Evolutionary conservation across 495 filamentous ascomycete genomes (phyloP).

Genomic region (Mycothermus thermophilus): DNA sequence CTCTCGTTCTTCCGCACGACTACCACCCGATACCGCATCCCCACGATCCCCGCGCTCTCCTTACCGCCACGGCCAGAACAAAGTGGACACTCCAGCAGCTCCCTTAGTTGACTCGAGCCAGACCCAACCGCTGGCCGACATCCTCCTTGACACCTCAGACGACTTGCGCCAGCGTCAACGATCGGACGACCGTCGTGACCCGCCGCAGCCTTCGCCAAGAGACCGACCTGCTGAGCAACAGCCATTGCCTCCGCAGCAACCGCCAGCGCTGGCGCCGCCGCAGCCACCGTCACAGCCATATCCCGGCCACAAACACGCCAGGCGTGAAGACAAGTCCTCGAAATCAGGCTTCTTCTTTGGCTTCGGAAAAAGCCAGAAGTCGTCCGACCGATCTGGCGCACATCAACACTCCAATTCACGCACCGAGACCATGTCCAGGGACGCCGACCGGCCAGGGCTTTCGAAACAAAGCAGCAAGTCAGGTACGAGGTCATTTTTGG

Average conservation of each 20-base stretch:
- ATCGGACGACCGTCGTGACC: slow-evolving; percentile 1
- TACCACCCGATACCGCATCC: slow-evolving; percentile 28
- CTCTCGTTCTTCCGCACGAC: too few species aligned
- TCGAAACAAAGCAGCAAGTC: slow-evolving; percentile 32
- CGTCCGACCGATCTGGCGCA: slow-evolving; percentile 23
- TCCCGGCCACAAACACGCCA: slow-evolving; percentile 17
- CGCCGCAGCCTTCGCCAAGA: slow-evolving; percentile 12
- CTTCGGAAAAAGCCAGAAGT: slow-evolving; percentile 29
- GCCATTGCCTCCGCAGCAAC: slow-evolving; percentile 5
- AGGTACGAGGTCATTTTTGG: slow-evolving; percentile 26
- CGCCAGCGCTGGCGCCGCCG: neutral
- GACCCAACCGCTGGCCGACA: slow-evolving; percentile 25
- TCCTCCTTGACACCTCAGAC: too few species aligned
- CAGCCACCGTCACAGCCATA: slow-evolving; percentile 5
- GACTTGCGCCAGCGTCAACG: slow-evolving; percentile 15
- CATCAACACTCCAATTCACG: slow-evolving; percentile 24
- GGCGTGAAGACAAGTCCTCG: slow-evolving; percentile 22
- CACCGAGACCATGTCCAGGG: slow-evolving; percentile 32
- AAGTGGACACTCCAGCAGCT: slow-evolving; percentile 19
- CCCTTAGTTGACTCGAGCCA: too few species aligned
- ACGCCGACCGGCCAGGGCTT: slow-evolving; percentile 24
- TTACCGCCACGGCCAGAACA: slow-evolving; percentile 29
- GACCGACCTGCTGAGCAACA: slow-evolving; percentile 8
- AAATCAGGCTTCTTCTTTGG: slow-evolving; percentile 32
- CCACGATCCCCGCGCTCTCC: slow-evolving; percentile 41